A percentile compares a stretch with the other conserved stretches of the same genome.
phyloP scores from a whole-genome alignment of 2,329 filamentous ascomycete species.

The Fusarium paranaense region DNA sequence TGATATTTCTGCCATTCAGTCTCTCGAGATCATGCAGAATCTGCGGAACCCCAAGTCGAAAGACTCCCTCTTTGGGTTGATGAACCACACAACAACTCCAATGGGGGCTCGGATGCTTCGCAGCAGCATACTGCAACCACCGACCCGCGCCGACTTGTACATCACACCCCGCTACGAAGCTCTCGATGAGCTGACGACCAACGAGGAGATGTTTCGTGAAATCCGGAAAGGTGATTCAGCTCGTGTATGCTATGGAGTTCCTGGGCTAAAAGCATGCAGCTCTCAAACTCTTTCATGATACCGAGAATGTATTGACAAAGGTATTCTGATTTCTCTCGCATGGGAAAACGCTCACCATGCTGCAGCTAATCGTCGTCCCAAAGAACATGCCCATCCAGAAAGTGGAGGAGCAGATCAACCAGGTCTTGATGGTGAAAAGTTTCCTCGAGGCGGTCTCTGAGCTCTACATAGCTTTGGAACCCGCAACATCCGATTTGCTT shows the following conservation, averaged over 20 bases:
- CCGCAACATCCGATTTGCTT: conserved; percentile 73
- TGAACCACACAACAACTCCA: conserved; percentile 87
- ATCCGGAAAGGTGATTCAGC: conserved; percentile 72
- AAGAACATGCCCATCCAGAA: conserved; percentile 73
- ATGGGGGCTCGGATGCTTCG: conserved; percentile 90
- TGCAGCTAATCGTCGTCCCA: conserved; percentile 80
- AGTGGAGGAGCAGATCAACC: conserved; percentile 85
- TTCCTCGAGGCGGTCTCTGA: conserved; percentile 77
- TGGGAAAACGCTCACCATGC: background rate
- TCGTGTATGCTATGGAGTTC: fast-evolving
- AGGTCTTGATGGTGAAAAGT: conserved; percentile 86
- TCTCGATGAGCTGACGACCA: conserved; percentile 82
- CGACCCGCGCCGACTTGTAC: conserved; percentile 74
- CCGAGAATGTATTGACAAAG: conserved; percentile 82
- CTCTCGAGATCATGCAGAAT: conserved; percentile 92
- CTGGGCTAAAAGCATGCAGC: conserved; percentile 55
- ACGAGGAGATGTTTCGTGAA: conserved; percentile 86
- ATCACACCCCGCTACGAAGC: conserved; percentile 83
- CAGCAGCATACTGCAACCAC: conserved; percentile 89
- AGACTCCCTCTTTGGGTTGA: conserved; percentile 83
- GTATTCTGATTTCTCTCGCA: conserved; percentile 53
- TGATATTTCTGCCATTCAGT: conserved; percentile 86
- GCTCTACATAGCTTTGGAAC: conserved; percentile 74
- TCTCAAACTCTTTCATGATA: conserved; percentile 79
- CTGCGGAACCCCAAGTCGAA: conserved; percentile 80